Evolutionary conservation across 768 basidiomycete species (phyloP).

Genomic region (Mycena epipterygia): DNA sequence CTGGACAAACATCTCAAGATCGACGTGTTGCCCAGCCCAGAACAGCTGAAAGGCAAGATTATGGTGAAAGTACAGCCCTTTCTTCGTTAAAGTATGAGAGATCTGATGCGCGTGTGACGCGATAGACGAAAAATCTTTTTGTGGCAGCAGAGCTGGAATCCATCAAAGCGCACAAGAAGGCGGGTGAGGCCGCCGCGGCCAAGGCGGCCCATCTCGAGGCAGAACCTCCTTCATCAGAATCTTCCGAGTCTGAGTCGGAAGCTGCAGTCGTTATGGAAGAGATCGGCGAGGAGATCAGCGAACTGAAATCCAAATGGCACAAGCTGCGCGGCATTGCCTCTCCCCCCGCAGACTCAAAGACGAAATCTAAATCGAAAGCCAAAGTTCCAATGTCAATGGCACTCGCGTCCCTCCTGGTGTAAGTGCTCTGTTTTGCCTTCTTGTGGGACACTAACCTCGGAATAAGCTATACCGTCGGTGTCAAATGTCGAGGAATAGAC

Average conservation of each 20-base stretch:
- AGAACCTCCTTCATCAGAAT: conserved; percentile 41
- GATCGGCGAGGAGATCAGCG: conserved; percentile 37
- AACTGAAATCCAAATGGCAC: conserved; percentile 44
- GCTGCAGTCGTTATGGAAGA: conserved; percentile 34
- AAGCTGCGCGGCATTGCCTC: conserved; percentile 44
- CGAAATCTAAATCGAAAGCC: conserved; percentile 48
- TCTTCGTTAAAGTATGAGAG: not conserved
- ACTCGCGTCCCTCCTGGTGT: conserved; percentile 87
- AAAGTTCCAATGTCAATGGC: conserved; percentile 82
- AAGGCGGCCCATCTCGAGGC: conserved; percentile 42
- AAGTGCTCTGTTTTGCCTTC: too few species aligned
- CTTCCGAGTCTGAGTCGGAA: conserved; percentile 43
- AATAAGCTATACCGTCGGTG: conserved; percentile 97
- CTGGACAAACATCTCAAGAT: conserved; percentile 61
- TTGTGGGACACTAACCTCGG: too few species aligned
- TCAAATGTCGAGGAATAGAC: conserved; percentile 94
- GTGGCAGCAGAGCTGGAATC: conserved; percentile 70
- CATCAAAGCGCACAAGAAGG: conserved; percentile 54
- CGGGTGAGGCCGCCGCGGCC: conserved; percentile 31
- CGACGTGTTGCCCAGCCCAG: conserved; percentile 84
- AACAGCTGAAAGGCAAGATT: conserved; percentile 82
- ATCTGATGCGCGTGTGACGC: not conserved
- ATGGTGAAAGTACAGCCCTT: conserved; percentile 79
- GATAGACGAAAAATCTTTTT: conserved; percentile 83
- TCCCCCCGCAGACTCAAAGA: conserved; percentile 14